Percentiles rank a stretch among this genome's conserved stretches.
phyloP scores from a whole-genome alignment of 2,329 filamentous ascomycete genomes.

The Ciborinia camelliae region DNA sequence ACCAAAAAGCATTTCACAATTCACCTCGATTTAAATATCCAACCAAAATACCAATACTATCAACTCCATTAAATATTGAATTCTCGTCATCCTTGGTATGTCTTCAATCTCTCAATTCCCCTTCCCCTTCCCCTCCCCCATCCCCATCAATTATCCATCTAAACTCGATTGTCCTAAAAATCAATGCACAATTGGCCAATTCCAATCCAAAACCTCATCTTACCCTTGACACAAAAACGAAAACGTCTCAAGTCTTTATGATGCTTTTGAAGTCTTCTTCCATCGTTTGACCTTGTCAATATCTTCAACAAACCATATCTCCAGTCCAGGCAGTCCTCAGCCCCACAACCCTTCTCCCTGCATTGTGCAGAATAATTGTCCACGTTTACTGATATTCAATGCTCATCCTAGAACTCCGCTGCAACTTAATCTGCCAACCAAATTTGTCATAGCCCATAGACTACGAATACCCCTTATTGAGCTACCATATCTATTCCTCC shows the following conservation, averaged over 20 bases:
- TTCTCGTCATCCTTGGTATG: constrained; percentile 24
- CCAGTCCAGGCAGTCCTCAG: background rate
- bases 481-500: constrained; percentile 21
- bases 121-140: constrained; percentile 1
- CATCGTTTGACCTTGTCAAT: constrained; percentile 17
- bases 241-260: constrained; percentile 10
- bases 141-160: constrained; percentile 1
- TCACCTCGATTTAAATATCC: background rate
- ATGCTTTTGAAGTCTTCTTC: constrained; percentile 8
- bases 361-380: constrained; percentile 20
- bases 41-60: constrained; percentile 12
- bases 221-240: constrained; percentile 16
- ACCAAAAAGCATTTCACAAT: background rate
- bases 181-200: background rate
- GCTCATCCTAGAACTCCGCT: constrained; percentile 22
- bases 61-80: constrained; percentile 10
- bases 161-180: background rate
- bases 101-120: constrained; percentile 17
- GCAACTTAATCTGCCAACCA: constrained; percentile 18
- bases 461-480: constrained; percentile 19
- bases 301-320: background rate
- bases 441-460: constrained; percentile 10
- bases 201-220: constrained; percentile 19
- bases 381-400: constrained; percentile 18
- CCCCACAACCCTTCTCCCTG: constrained; percentile 13